Base-by-base conservation (phyloP, 805 yeast species). In the Ogataea siamensis region DNA sequence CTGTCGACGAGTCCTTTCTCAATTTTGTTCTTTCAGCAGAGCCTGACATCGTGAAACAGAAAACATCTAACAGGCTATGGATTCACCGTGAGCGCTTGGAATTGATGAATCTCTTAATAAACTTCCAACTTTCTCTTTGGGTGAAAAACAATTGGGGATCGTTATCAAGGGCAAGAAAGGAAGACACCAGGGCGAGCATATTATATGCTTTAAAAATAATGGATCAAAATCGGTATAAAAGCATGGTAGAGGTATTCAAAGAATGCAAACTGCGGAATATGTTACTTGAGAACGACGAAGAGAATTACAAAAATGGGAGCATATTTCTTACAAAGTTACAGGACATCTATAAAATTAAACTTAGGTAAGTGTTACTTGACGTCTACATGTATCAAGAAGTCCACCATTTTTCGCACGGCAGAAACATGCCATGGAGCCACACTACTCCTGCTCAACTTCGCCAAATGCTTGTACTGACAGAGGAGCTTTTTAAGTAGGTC, bases 361-460 rank as follows among this genome's bases (percentile, higher is more conserved):
- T 41, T 7, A 17, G 13, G 15, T 15, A 20, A 8, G 9, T 7
- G 5, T 38, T 39, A 60, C 32, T 58, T 71, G 4, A 81, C 81
- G 25, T 66, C 63, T 3, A 83, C 57, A 55, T 83, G 87, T 1
- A 76, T 74, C 39, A 84, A 57, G 34, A 71, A 72, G 33, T 71
- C 76, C 51, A 84, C 58, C 46, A 76, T 66, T 49, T 78, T 82
- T 20, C 74, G 68, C 8, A 85, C 93, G 0, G 87, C 79, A 10
- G 74, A 60, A 16, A 84, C 70, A 56, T 85, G 91, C 82, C 88
- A 81, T 17, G 94, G 94, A 2, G 78, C 66, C 11, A 37, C 45
- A 5, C 37, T 42, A 13, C 43, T 39, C 6, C 43, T 48, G 15
- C 28, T 47, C 32, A 83, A 53, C 2, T 45, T 38, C 25, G 58